Conservation (phyloP, 2,329 filamentous ascomycete species). For the Sporothrix pseudoabietina region DNA sequence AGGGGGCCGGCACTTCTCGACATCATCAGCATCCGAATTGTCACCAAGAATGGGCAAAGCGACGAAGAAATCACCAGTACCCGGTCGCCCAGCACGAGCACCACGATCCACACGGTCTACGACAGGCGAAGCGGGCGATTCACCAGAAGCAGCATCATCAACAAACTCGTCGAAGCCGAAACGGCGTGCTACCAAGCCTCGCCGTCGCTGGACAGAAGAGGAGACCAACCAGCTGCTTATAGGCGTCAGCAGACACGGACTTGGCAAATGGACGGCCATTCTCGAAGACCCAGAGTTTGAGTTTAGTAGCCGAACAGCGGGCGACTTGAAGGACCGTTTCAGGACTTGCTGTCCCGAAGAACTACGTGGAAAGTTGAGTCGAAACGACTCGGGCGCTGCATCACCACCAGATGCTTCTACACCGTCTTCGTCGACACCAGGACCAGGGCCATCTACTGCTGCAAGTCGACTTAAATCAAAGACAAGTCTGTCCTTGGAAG, state of each 20-base stretch:
- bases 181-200: slow-evolving; percentile 58
- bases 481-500: slow-evolving; percentile 56
- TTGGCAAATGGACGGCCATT: slow-evolving; percentile 67
- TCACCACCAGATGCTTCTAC: slow-evolving; percentile 20
- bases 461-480: slow-evolving; percentile 44
- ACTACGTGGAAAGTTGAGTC: slow-evolving; percentile 49
- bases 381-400: slow-evolving; percentile 31
- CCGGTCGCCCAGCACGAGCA: slow-evolving; percentile 28
- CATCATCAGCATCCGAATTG: neutral
- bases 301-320: slow-evolving; percentile 63
- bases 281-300: slow-evolving; percentile 61
- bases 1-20: slow-evolving; percentile 19
- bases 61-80: slow-evolving; percentile 34
- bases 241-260: slow-evolving; percentile 63
- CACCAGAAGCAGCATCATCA: slow-evolving; percentile 30
- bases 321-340: slow-evolving; percentile 67
- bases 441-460: slow-evolving; percentile 5
- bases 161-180: slow-evolving; percentile 46
- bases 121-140: slow-evolving; percentile 21
- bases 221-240: slow-evolving; percentile 65
- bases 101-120: slow-evolving; percentile 18
- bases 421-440: neutral
- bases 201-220: slow-evolving; percentile 66
- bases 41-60: slow-evolving; percentile 23
- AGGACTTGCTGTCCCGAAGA: slow-evolving; percentile 67